Conservation (phyloP, 306 rosid species). For the Cyclanthera cordifolia region DNA sequence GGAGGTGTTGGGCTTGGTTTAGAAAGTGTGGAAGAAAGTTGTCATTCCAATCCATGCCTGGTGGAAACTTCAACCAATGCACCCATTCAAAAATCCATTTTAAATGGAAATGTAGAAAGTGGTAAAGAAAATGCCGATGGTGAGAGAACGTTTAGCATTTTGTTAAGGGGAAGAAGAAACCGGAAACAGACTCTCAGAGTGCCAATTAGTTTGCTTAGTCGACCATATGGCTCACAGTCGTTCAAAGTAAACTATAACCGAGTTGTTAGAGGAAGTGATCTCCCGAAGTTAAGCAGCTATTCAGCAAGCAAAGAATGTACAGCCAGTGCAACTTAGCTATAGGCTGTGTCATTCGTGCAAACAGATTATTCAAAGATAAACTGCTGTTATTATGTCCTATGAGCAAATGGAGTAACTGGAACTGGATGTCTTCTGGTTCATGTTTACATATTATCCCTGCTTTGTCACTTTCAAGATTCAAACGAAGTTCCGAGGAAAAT, state of each 20-base stretch:
- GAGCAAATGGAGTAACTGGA: slow-evolving; percentile 1
- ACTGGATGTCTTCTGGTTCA: slow-evolving; percentile 10
- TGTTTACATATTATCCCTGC: slow-evolving; percentile 7
- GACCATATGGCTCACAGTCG: slow-evolving; percentile 87
- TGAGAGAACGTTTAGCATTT: slow-evolving; percentile 86
- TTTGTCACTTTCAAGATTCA: slow-evolving; percentile 14
- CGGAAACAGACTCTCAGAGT: slow-evolving; percentile 84
- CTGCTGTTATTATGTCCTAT: slow-evolving; percentile 12
- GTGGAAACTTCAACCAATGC: slow-evolving; percentile 30
- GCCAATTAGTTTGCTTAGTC: slow-evolving; percentile 86
- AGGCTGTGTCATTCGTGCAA: slow-evolving; percentile 16
- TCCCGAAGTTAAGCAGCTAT: slow-evolving; percentile 44
- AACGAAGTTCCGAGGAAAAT: neutral
- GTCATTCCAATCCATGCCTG: slow-evolving; percentile 27
- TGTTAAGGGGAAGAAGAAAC: slow-evolving; percentile 85
- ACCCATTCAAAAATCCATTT: slow-evolving; percentile 20
- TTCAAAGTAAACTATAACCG: slow-evolving; percentile 76
- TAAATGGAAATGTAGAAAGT: slow-evolving; percentile 22
- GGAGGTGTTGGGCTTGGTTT: slow-evolving; percentile 29
- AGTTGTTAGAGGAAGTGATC: slow-evolving; percentile 72
- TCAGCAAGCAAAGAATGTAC: slow-evolving; percentile 55
- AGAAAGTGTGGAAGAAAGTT: slow-evolving; percentile 44
- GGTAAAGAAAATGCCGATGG: slow-evolving; percentile 44
- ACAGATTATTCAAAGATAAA: slow-evolving; percentile 23
- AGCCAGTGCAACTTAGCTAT: slow-evolving; percentile 55